Percentiles rank a stretch among this genome's conserved stretches.
phyloP scores from a whole-genome alignment of 148 eudicot genomes.

The Chenopodium album region DNA sequence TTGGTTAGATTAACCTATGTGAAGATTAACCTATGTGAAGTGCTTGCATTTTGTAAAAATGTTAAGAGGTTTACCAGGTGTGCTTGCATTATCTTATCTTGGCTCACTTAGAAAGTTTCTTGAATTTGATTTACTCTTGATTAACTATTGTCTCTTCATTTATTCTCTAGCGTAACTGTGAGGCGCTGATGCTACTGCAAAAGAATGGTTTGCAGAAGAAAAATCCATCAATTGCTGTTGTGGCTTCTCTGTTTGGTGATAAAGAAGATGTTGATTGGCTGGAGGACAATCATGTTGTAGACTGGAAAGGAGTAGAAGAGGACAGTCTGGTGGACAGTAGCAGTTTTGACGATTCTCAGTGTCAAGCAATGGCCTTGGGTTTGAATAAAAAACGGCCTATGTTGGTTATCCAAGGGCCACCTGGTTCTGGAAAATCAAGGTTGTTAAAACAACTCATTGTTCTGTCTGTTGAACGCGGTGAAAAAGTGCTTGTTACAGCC shows the following conservation, averaged over 20 bases:
- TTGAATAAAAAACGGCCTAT: conserved; percentile 74
- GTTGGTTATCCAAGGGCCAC: conserved; percentile 73
- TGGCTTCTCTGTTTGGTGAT: conserved; percentile 78
- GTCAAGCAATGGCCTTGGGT: conserved; percentile 66
- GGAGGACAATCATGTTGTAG: conserved; percentile 49
- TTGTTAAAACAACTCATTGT: conserved; percentile 58
- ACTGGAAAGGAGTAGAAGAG: conserved; percentile 56
- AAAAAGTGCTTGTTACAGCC: conserved; percentile 82
- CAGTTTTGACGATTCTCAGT: conserved; percentile 58
- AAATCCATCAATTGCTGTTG: conserved; percentile 69
- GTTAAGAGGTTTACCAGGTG: neutral
- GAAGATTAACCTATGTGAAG: neutral
- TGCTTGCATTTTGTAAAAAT: neutral
- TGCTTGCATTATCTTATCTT: neutral
- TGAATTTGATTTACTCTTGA: neutral
- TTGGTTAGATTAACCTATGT: neutral
- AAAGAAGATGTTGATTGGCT: conserved; percentile 56
- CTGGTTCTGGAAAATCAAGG: conserved; percentile 84
- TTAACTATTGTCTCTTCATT: conserved; percentile 8
- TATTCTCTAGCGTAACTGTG: conserved; percentile 70
- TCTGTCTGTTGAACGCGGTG: conserved; percentile 62
- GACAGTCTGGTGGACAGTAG: conserved; percentile 31
- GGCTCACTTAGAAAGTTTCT: neutral
- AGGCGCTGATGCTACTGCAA: conserved; percentile 88
- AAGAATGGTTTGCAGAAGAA: conserved; percentile 84